Base-by-base conservation (phyloP, 2,329 filamentous ascomycete species). In the Clonostachys chloroleuca region DNA sequence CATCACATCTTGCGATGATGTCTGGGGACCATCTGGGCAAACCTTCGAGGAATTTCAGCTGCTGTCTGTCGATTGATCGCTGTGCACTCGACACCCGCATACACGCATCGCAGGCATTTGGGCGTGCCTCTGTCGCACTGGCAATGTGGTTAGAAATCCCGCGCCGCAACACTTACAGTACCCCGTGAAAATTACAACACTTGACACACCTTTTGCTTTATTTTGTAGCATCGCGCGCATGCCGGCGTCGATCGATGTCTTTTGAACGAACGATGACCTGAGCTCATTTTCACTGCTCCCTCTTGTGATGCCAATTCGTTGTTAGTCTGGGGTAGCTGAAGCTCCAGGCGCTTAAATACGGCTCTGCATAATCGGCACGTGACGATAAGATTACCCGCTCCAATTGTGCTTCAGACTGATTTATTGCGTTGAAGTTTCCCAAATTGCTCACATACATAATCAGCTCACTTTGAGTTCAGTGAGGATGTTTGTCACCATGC, bases 51-150 rank as follows among this genome's bases (percentile, higher is more conserved):
- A 8, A 53, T 34, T 39, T 52, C 50, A 24, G 41, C 44, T 4
- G 49, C 34, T 10, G 47, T 53, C 17, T 51, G 47, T 10, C 51
- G 45, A 36, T 53, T 49, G 16, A 53, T 45, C n/a, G 49, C 51
- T 7, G 41, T 37, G 20, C 49, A 53, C 7, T 53, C 49, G 12
- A 34, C 39, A 5, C 47, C 51, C 14, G 51, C 40, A 33, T 41
- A 16, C 6, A 49, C 51, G 39, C 51, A 53, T n/a, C 51, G 51
- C 4, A 43, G 44, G 17, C 51, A 53, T 48, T 46, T 50, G 17
- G 51, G 51, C 3, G 42, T 47, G 18, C 44, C 50, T 16, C 48
- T 47, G 41, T 53, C 51, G 30, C 51, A 53, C 51, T 53, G 37
- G 6, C 13, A 12, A 17, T 20, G 35, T 8, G 6, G 17, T 40